Conservation (phyloP, 148 eudicot species). For the Nyssa sinensis region DNA sequence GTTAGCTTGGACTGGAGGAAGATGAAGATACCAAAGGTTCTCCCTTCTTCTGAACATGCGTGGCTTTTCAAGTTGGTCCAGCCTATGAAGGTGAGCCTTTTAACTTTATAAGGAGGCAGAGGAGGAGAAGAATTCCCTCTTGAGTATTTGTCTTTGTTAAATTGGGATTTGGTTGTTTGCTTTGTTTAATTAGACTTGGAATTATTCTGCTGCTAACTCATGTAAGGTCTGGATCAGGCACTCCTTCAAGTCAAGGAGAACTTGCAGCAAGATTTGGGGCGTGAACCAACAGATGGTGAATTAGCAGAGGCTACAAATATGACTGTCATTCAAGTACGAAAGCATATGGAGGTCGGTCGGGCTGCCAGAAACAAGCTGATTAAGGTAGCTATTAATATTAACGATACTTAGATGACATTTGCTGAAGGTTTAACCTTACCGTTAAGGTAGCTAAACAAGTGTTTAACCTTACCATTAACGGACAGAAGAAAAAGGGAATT, state of each 20-base stretch:
- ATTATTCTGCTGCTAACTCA: slow-evolving; percentile 1
- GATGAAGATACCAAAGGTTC: slow-evolving; percentile 94
- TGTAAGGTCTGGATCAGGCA: slow-evolving; percentile 35
- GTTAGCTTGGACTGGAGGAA: slow-evolving; percentile 90
- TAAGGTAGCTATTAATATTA: slow-evolving; percentile 43
- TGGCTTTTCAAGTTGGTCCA: slow-evolving; percentile 90
- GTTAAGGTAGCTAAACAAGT: too few species aligned
- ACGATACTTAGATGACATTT: neutral
- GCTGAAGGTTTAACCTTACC: neutral
- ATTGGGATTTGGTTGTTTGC: neutral
- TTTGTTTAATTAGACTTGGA: neutral
- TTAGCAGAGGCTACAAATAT: slow-evolving; percentile 67
- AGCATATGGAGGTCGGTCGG: slow-evolving; percentile 63
- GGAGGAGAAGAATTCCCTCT: neutral
- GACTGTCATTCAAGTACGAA: slow-evolving; percentile 46
- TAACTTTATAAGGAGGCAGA: neutral
- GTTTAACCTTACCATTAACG: neutral
- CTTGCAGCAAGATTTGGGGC: slow-evolving; percentile 55
- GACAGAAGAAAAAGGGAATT: neutral
- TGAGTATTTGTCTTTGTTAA: neutral
- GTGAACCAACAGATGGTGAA: slow-evolving; percentile 75
- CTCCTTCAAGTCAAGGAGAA: slow-evolving; percentile 61
- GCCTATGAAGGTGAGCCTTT: slow-evolving; percentile 70
- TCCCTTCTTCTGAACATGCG: slow-evolving; percentile 80
- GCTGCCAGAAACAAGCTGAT: slow-evolving; percentile 91